These are phyloP conservation scores for Cantharellus anzutake DNA, from an alignment of 768 basidiomycete species.

Conservation along the genomic window DNA sequence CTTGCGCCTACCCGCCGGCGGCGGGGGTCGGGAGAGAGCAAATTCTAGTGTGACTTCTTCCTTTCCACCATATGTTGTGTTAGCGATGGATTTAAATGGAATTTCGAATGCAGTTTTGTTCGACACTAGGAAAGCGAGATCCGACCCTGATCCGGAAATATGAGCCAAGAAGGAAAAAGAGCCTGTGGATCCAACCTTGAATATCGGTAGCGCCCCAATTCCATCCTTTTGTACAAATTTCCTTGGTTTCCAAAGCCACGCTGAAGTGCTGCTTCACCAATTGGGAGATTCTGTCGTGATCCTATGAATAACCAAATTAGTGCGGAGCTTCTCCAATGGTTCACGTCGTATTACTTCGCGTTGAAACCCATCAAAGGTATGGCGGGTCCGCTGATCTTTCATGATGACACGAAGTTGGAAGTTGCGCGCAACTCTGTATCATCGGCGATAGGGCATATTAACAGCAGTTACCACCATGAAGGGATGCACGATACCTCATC, in stretches of 20 bases:
- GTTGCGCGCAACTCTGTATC: slow-evolving; percentile 52
- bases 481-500: slow-evolving; percentile 30
- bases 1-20: slow-evolving; percentile 26
- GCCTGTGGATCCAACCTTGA: slow-evolving; percentile 37
- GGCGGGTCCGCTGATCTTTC: slow-evolving; percentile 35
- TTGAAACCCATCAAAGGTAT: slow-evolving; percentile 86
- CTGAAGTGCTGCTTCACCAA: slow-evolving; percentile 77
- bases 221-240: slow-evolving; percentile 86
- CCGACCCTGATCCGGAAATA: slow-evolving; percentile 39
- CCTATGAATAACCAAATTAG: slow-evolving; percentile 26
- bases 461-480: background rate
- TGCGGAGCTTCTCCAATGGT: slow-evolving; percentile 1
- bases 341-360: slow-evolving; percentile 48
- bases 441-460: slow-evolving; percentile 10
- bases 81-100: slow-evolving; percentile 70
- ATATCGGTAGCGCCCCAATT: slow-evolving; percentile 97
- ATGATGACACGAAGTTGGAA: slow-evolving; percentile 78
- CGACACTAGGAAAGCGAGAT: slow-evolving; percentile 78
- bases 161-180: background rate
- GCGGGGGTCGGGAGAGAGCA: slow-evolving; percentile 24
- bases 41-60: slow-evolving; percentile 99
- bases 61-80: slow-evolving; percentile 93
- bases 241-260: slow-evolving; percentile 67
- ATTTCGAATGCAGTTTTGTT: slow-evolving; percentile 81
- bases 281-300: slow-evolving; percentile 69